Conservation (phyloP, 805 yeast genomes). For the Phaffomyces thermotolerans region DNA sequence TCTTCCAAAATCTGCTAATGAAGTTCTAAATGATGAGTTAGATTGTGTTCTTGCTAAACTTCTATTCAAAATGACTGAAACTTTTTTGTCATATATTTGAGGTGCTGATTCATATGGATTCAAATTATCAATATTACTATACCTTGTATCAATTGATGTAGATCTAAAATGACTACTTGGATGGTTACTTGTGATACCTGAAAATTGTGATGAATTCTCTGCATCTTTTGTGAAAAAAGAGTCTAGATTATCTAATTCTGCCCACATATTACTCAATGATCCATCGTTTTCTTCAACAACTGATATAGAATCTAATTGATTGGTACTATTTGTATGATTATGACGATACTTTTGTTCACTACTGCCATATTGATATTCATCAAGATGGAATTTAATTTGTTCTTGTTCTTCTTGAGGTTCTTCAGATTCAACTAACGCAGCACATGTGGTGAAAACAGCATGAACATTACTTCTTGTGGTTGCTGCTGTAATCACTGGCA, state of each 20-base stretch:
- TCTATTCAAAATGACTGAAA: slow-evolving; percentile 63
- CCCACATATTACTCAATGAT: slow-evolving; percentile 85
- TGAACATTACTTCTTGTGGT: slow-evolving; percentile 89
- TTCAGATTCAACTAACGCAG: slow-evolving; percentile 27
- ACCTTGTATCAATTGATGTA: slow-evolving; percentile 54
- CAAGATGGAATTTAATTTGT: slow-evolving; percentile 47
- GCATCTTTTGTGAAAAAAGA: slow-evolving; percentile 74
- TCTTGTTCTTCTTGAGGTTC: slow-evolving; percentile 26
- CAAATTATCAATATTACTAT: slow-evolving; percentile 38
- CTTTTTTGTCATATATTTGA: slow-evolving; percentile 72
- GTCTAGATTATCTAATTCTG: slow-evolving; percentile 82
- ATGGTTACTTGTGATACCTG: slow-evolving; percentile 18
- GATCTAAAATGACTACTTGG: slow-evolving; percentile 31
- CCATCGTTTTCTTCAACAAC: slow-evolving; percentile 60
- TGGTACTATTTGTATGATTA: slow-evolving; percentile 5
- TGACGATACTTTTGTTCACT: slow-evolving; percentile 1
- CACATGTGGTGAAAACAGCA: slow-evolving; percentile 87
- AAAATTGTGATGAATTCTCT: slow-evolving; percentile 19
- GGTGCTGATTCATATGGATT: slow-evolving; percentile 67
- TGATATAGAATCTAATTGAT: slow-evolving; percentile 36
- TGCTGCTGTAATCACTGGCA: slow-evolving; percentile 88
- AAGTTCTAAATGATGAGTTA: slow-evolving; percentile 67
- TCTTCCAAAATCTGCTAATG: slow-evolving; percentile 56
- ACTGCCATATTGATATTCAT: slow-evolving; percentile 41
- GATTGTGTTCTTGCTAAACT: slow-evolving; percentile 71